Base-by-base conservation (phyloP, 75 land plant genomes). In the Selaginella moellendorffii region DNA sequence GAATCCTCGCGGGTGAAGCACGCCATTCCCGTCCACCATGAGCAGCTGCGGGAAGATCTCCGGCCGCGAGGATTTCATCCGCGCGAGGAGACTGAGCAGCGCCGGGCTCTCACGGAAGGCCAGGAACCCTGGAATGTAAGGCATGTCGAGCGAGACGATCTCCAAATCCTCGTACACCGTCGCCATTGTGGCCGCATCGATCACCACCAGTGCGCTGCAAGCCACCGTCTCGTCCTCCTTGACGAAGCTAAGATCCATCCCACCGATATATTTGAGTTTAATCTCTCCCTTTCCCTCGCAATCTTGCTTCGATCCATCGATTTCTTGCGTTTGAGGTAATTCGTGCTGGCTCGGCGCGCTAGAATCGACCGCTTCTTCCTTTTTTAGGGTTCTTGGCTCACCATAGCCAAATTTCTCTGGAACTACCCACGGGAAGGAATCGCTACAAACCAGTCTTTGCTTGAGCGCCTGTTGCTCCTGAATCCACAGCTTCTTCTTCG, bases 1-100 rank as follows among this genome's bases (percentile, higher is more conserved):
- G 78, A 86, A 84, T 29, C 96, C 96, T 81, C 91, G 68, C 52
- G 96, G 96, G 69, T 89, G 96, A 56, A 89, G 81, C 29, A 89
- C 29, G 52, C 96, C 96, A 76, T 89, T 89, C 25, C 96, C 96
- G 77, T 89, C 96, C 53, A 81, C 85, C 84, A 89, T 83, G 24
- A 89, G 59, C 26, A 89, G 29, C 91, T 85, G 85, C 66, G 29
- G 46, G 46, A 36, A 36, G 26, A 27, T 69, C 54, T 20, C 26
- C 20, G 27, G 27, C 54, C 63, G 24, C 26, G 52, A 66, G 27
- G 62, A 2, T 26, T 66, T 28, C 26, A 62, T 28, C 42, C n/a
- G 28, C 20, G 28, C 22, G 1, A 63, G 65, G 8, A 63, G 65
- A 2, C 1, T 21, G 5, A 63, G 65, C 29, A 63, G 21, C 5